These are phyloP conservation scores for Phytophthora tubulina DNA, from an alignment of 352 stramenopile genomes.

Conservation along the genomic window DNA sequence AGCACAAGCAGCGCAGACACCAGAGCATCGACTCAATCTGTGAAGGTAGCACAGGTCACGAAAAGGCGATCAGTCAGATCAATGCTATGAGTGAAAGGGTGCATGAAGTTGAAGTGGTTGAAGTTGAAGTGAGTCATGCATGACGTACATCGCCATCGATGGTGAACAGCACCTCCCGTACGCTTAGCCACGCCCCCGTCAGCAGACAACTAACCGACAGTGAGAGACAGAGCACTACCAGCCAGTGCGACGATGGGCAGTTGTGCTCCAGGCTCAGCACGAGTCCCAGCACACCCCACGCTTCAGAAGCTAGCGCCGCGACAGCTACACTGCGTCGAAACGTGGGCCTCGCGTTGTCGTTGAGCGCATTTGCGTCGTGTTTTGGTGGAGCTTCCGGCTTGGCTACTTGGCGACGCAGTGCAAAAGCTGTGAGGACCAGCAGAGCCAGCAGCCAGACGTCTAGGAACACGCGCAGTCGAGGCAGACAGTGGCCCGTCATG, in stretches of 20 bases:
- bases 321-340: conserved; percentile 22
- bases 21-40: conserved; percentile 47
- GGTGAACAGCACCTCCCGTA: conserved; percentile 29
- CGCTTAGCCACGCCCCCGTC: conserved; percentile 18
- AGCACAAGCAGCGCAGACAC: conserved; percentile 70
- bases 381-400: conserved; percentile 7
- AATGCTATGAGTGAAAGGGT: neutral
- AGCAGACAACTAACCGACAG: conserved; percentile 19
- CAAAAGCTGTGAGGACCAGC: conserved; percentile 19
- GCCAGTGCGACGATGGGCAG: conserved; percentile 23
- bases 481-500: conserved; percentile 26
- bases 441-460: conserved; percentile 31
- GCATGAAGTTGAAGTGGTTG: conserved; percentile 26
- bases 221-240: conserved; percentile 28
- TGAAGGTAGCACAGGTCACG: neutral
- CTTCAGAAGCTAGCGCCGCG: conserved; percentile 3
- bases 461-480: conserved; percentile 30
- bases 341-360: conserved; percentile 9
- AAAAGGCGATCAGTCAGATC: neutral
- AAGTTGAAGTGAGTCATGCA: conserved; percentile 21
- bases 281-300: conserved; percentile 30
- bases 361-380: conserved; percentile 11
- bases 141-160: conserved; percentile 33
- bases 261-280: conserved; percentile 6
- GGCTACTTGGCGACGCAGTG: conserved; percentile 12